Evolutionary conservation across 352 stramenopile genomes (phyloP), one percentile per base, ranked within the genome.

Genomic region (Phytophthora pini): DNA sequence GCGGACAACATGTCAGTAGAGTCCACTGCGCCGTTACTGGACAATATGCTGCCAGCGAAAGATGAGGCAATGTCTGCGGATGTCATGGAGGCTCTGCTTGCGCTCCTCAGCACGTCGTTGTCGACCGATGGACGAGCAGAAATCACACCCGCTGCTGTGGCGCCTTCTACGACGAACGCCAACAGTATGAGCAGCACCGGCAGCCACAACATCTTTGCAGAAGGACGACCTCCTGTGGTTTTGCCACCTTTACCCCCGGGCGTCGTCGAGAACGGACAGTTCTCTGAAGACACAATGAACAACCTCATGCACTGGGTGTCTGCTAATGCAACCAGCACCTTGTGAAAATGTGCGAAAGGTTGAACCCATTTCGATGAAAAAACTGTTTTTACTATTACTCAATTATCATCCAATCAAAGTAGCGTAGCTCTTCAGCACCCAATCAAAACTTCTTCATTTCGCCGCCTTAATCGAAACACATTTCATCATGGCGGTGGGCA

Each of bases 281-380:
- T 84, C 68, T 84, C 76, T 5, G 63, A 81, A n/a, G 76, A 84
- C 10, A 84, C 67, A 24, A 52, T 84, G 12, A 75, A 84, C 47
- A 59, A 59, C 39, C 70, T 84, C 60, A 68, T 84, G 72, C 55
- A 54, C 39, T 83, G 75, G 75, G 60, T 46, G 15, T 56, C 65
- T 13, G 47, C 59, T 5, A 64, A 53, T 31, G 47, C 48, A 50
- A 57, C 56, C 2, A 56, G 44, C 26, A 29, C 43, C 7, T 65
- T 26, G 31, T 61, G 48, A 52, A 29, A 12, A 26, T 26, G 24
- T 26, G 1, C 24, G 2, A 26, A 26, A 26, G 24, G 24, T 26
- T 26, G 24, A 26, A 26, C 4, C 24, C 4, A 20, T 20, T 20
- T 34, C 27, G 27, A 31, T 31, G 27, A 31, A 32, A 32, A 32